phyloP scores from a whole-genome alignment of 352 stramenopile species.

The Peronosclerospora sorghi region DNA sequence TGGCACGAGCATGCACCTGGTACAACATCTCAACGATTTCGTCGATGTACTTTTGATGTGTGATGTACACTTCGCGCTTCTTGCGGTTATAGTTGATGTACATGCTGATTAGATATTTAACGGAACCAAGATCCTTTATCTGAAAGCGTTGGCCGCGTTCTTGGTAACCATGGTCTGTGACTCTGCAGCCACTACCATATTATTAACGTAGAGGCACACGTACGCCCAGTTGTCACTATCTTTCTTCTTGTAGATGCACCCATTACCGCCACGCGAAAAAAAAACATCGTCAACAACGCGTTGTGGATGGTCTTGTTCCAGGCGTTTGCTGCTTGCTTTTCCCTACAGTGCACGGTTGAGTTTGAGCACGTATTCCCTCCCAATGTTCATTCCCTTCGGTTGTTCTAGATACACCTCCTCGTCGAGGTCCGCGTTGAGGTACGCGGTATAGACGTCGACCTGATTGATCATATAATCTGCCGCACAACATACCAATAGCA shows the following conservation, averaged over 20 bases:
- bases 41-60: background rate
- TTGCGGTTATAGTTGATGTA: background rate
- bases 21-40: too few species aligned
- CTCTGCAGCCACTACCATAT: background rate
- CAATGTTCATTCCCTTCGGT: too few species aligned
- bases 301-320: too few species aligned
- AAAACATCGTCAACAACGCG: background rate
- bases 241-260: background rate
- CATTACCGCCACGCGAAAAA: background rate
- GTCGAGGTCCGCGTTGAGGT: too few species aligned
- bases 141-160: background rate
- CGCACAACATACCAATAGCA: too few species aligned
- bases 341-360: too few species aligned
- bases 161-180: background rate
- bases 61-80: background rate
- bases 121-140: background rate
- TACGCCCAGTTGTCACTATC: too few species aligned
- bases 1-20: background rate
- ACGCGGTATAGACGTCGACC: conserved; percentile 1
- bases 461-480: background rate
- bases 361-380: too few species aligned
- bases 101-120: background rate
- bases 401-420: too few species aligned
- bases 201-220: background rate
- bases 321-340: background rate